phyloP scores from a whole-genome alignment of 768 basidiomycete genomes.

The Auricularia heimuer region DNA sequence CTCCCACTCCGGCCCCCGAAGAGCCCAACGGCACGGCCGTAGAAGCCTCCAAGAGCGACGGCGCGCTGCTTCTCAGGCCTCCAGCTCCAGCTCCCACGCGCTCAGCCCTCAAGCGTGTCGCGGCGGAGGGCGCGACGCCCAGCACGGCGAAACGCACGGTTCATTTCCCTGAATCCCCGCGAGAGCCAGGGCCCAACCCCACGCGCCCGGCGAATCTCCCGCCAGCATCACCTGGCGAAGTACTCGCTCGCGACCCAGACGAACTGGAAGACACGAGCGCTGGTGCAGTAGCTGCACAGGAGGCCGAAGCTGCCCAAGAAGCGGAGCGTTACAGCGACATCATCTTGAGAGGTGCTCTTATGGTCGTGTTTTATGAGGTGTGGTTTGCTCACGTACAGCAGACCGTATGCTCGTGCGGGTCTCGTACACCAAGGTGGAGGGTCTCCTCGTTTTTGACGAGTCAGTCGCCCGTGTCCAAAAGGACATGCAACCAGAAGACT shows the following conservation, averaged over 20 bases:
- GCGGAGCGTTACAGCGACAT: slow-evolving; percentile 37
- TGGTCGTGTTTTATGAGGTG: slow-evolving; percentile 1
- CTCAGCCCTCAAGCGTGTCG: background rate
- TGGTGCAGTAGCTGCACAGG: slow-evolving; percentile 34
- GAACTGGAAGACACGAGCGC: slow-evolving; percentile 56
- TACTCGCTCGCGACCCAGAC: slow-evolving; percentile 51
- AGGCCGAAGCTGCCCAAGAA: slow-evolving; percentile 14
- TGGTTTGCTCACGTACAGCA: slow-evolving; percentile 20
- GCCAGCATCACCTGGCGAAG: slow-evolving; percentile 50
- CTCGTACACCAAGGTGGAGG: slow-evolving; percentile 49
- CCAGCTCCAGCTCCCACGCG: background rate
- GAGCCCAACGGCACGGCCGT: background rate
- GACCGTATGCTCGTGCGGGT: slow-evolving; percentile 86
- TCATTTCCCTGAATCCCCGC: slow-evolving; percentile 11
- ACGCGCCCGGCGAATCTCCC: slow-evolving; percentile 10
- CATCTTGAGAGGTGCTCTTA: slow-evolving; percentile 59
- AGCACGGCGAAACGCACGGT: slow-evolving; percentile 12
- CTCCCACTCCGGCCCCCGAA: background rate
- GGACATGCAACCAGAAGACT: slow-evolving; percentile 51
- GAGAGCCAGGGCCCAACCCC: background rate
- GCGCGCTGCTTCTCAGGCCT: slow-evolving; percentile 2
- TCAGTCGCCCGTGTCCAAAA: slow-evolving; percentile 51
- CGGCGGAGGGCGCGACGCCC: slow-evolving; percentile 15
- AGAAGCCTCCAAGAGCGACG: background rate
- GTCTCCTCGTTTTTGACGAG: slow-evolving; percentile 53